These are phyloP conservation scores for Phytophthora sp. DNA, from an alignment of 352 stramenopile species.

Conservation along the genomic window DNA sequence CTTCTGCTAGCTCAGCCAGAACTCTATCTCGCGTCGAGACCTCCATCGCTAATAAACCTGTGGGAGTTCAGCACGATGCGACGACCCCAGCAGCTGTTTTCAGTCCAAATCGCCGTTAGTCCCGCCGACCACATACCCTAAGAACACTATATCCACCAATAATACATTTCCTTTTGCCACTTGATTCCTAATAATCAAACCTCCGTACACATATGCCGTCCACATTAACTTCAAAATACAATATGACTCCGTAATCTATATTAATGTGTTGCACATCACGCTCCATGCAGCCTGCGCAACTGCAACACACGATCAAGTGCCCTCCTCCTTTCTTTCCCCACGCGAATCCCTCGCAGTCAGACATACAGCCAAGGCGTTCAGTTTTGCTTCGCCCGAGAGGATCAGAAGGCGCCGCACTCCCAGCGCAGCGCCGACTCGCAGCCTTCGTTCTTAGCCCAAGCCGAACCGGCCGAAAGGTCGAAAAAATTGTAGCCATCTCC, in stretches of 20 bases:
- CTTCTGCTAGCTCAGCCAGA: too few species aligned
- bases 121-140: too few species aligned
- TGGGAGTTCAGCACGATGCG: not conserved
- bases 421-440: not conserved
- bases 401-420: too few species aligned
- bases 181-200: too few species aligned
- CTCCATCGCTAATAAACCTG: not conserved
- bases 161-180: too few species aligned
- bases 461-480: too few species aligned
- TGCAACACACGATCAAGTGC: constrained; percentile 7
- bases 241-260: too few species aligned
- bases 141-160: too few species aligned
- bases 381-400: not conserved
- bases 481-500: constrained; percentile 9
- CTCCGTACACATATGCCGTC: too few species aligned
- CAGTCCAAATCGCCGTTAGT: not conserved
- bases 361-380: not conserved
- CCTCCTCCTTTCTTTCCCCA: not conserved
- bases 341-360: not conserved
- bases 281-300: too few species aligned
- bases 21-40: not conserved
- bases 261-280: too few species aligned
- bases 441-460: not conserved
- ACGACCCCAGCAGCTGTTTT: not conserved
- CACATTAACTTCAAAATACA: too few species aligned